phyloP scores from a whole-genome alignment of 1,284 basidiomycete species.

The Leccinum huronense region DNA sequence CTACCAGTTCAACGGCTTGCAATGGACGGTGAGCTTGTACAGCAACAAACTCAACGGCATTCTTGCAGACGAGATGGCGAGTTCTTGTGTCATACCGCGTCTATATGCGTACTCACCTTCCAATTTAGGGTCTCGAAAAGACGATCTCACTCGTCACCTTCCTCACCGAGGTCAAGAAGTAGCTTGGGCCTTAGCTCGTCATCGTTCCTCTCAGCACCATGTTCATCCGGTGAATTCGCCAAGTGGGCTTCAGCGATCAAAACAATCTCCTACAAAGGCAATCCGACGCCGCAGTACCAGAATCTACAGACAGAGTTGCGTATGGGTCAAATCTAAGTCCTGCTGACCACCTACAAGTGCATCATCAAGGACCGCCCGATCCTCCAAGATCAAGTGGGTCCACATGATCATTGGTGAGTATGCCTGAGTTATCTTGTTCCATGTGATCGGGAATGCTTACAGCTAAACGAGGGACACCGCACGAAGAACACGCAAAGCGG shows the following conservation, averaged over 20 bases:
- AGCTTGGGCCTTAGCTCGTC: slow-evolving; percentile 94
- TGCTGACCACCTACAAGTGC: slow-evolving; percentile 98
- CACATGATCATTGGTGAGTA: slow-evolving; percentile 93
- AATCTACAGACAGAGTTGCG: slow-evolving; percentile 74
- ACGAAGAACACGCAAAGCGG: slow-evolving; percentile 99
- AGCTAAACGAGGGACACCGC: slow-evolving; percentile 91
- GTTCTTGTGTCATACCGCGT: slow-evolving; percentile 25
- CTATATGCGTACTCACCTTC: slow-evolving; percentile 15
- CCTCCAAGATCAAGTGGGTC: slow-evolving; percentile 92
- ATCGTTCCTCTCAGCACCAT: slow-evolving; percentile 98
- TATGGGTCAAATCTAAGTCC: slow-evolving; percentile 86
- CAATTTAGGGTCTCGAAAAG: slow-evolving; percentile 85
- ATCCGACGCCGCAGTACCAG: slow-evolving; percentile 72
- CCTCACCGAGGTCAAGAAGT: slow-evolving; percentile 90
- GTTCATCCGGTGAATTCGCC: slow-evolving; percentile 95
- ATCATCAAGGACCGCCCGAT: slow-evolving; percentile 97
- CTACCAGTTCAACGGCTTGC: slow-evolving; percentile 89
- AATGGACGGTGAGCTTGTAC: slow-evolving; percentile 99
- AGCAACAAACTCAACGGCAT: slow-evolving; percentile 98
- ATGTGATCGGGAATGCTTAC: slow-evolving; percentile 8
- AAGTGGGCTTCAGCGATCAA: slow-evolving; percentile 94
- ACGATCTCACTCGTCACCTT: slow-evolving; percentile 95
- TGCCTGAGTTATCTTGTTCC: neutral
- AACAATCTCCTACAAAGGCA: slow-evolving; percentile 91
- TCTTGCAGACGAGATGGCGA: slow-evolving; percentile 96